phyloP scores from a whole-genome alignment of 2,329 filamentous ascomycete genomes.

The Nothophoma quercina region DNA sequence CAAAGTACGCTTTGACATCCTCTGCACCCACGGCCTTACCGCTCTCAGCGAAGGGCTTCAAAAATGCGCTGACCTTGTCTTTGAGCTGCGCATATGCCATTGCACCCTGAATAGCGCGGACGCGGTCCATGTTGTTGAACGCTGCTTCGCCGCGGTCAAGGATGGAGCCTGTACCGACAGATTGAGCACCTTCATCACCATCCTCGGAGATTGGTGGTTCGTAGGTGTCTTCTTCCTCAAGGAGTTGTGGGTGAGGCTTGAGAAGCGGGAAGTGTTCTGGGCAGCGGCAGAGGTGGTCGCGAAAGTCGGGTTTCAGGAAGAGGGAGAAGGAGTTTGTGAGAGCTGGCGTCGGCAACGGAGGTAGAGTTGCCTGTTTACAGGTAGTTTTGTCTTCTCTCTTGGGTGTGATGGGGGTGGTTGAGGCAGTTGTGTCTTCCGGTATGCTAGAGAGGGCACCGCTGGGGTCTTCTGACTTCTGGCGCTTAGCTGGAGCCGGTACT shows the following conservation, averaged over 20 bases:
- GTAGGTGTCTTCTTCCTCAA: conserved; percentile 94
- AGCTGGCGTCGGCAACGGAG: conserved; percentile 58
- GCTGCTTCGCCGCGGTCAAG: conserved; percentile 93
- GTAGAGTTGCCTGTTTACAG: conserved; percentile 70
- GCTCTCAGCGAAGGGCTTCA: conserved; percentile 92
- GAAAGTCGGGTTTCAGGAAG: conserved; percentile 82
- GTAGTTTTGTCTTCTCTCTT: conserved; percentile 30
- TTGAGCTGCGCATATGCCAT: conserved; percentile 98
- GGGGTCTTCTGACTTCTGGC: conserved; percentile 47
- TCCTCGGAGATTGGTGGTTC: conserved; percentile 81
- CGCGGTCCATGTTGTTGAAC: conserved; percentile 88
- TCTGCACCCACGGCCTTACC: conserved; percentile 89
- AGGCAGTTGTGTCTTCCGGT: conserved; percentile 29
- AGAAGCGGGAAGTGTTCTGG: conserved; percentile 78
- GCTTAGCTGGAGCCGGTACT: conserved; percentile 37
- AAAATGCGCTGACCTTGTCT: conserved; percentile 93
- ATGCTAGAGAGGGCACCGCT: conserved; percentile 46
- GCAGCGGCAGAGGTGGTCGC: conserved; percentile 83
- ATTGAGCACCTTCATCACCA: conserved; percentile 62
- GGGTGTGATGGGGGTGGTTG: conserved; percentile 33
- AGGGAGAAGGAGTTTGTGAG: conserved; percentile 74
- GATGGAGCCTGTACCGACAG: conserved; percentile 78
- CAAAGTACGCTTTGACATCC: conserved; percentile 96
- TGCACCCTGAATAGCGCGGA: conserved; percentile 89
- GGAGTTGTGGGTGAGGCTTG: conserved; percentile 75